A percentile compares a stretch with the other conserved stretches of the same genome.
Evolutionary conservation across 164 flowering plant species (phyloP).

Genomic region (Piper longum): DNA sequence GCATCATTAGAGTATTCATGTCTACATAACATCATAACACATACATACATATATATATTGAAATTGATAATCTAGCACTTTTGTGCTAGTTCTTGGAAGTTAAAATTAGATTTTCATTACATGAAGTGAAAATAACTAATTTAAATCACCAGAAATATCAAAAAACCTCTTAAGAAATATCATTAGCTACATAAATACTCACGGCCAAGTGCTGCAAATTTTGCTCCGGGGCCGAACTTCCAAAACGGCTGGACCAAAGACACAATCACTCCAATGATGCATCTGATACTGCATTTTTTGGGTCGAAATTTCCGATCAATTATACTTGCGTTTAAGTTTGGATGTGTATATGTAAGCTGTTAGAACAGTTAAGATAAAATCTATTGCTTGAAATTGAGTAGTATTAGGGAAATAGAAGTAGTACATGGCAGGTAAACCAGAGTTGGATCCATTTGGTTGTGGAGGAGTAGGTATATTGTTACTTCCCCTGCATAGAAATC

Average conservation of each 20-base stretch:
- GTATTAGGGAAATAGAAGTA: no score
- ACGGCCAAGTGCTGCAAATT: constrained; percentile 27
- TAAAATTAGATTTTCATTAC: no score
- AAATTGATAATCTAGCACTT: no score
- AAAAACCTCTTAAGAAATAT: no score
- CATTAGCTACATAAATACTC: background rate
- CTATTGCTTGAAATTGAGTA: background rate
- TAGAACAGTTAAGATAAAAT: background rate
- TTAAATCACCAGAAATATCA: no score
- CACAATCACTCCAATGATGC: constrained; percentile 30
- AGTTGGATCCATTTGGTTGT: background rate
- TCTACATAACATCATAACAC: no score
- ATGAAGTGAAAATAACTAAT: no score
- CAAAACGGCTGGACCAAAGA: constrained; percentile 29
- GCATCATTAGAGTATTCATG: no score
- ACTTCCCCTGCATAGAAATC: background rate
- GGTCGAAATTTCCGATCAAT: background rate
- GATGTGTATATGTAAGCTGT: background rate
- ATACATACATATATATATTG: no score
- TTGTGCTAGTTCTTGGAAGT: no score
- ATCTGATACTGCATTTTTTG: constrained; percentile 24
- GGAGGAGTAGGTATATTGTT: background rate
- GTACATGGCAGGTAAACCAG: background rate
- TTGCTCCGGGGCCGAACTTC: constrained; percentile 23
- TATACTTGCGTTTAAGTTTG: no score